These are phyloP conservation scores for Mucor mucedo DNA, from an alignment of 371 early-diverging fungal species.

Conservation along the genomic window DNA sequence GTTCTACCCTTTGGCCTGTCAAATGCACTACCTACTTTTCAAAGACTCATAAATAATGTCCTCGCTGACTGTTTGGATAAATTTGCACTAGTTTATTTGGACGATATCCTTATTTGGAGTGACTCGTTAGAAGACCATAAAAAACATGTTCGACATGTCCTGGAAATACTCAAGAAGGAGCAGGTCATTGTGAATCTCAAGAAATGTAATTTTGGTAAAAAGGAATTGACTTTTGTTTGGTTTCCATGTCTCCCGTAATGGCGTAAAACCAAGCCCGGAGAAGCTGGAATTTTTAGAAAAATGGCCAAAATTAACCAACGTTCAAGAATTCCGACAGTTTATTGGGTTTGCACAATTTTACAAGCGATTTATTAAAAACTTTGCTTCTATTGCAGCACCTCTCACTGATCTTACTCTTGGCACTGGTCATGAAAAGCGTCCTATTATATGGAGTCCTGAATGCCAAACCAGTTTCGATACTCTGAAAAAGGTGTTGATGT, in stretches of 20 bases:
- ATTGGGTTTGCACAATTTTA: slow-evolving; percentile 41
- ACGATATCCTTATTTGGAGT: slow-evolving; percentile 65
- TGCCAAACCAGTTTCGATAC: slow-evolving; percentile 23
- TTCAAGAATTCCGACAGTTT: slow-evolving; percentile 41
- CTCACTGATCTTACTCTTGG: slow-evolving; percentile 21
- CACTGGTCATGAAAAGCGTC: background rate
- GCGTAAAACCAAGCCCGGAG: slow-evolving; percentile 29
- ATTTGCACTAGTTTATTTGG: slow-evolving; percentile 53
- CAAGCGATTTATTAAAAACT: slow-evolving; percentile 35
- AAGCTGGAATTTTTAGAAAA: slow-evolving; percentile 38
- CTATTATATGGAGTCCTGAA: slow-evolving; percentile 15
- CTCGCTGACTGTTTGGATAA: slow-evolving; percentile 40
- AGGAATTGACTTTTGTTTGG: slow-evolving; percentile 54
- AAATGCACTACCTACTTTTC: slow-evolving; percentile 52
- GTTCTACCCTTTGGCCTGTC: slow-evolving; percentile 55
- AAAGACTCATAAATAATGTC: slow-evolving; percentile 39
- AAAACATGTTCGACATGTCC: slow-evolving; percentile 38
- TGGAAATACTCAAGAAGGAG: slow-evolving; percentile 16
- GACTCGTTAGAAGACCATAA: slow-evolving; percentile 49
- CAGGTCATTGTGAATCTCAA: slow-evolving; percentile 38
- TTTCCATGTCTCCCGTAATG: slow-evolving; percentile 33
- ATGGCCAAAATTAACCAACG: slow-evolving; percentile 46
- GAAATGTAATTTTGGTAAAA: slow-evolving; percentile 57
- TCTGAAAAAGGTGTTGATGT: slow-evolving; percentile 17
- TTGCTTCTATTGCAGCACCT: slow-evolving; percentile 44